These are phyloP conservation scores for Suillus alpinus DNA, from an alignment of 768 basidiomycete genomes.

Conservation along the genomic window DNA sequence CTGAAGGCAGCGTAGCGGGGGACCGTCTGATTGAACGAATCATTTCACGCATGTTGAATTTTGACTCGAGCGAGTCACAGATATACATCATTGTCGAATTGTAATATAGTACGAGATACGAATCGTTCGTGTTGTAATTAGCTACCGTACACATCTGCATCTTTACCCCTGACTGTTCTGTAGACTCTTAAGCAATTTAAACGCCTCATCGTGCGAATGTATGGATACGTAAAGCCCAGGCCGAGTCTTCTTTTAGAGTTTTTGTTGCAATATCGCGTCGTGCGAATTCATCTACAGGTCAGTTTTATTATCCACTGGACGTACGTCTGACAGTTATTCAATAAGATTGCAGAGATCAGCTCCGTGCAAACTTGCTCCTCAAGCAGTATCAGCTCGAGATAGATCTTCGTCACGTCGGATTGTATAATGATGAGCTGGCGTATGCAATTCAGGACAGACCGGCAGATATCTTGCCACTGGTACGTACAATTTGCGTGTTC, in stretches of 20 bases:
- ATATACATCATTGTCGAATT: too few relatives aligned
- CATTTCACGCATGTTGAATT: too few relatives aligned
- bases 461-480: conserved; percentile 81
- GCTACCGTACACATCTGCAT: too few relatives aligned
- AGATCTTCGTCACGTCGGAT: conserved; percentile 70
- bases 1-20: too few relatives aligned
- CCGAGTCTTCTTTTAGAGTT: conserved; percentile 93
- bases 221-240: too few relatives aligned
- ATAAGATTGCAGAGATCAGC: conserved; percentile 60
- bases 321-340: conserved; percentile 1
- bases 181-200: too few relatives aligned
- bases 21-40: too few relatives aligned
- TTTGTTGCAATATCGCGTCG: conserved; percentile 82
- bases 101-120: too few relatives aligned
- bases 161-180: too few relatives aligned
- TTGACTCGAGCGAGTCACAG: too few relatives aligned
- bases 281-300: conserved; percentile 92
- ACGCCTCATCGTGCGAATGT: too few relatives aligned
- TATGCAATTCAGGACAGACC: conserved; percentile 88
- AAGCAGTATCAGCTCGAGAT: conserved; percentile 88
- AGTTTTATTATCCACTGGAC: conserved; percentile 15
- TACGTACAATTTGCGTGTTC: neutral
- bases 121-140: too few relatives aligned
- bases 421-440: conserved; percentile 93
- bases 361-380: conserved; percentile 84